Percentiles rank a stretch among this genome's conserved stretches.
These are phyloP conservation scores for Aspergillus nanangensis DNA, from an alignment of 495 filamentous ascomycete genomes.

Conservation along the genomic window DNA sequence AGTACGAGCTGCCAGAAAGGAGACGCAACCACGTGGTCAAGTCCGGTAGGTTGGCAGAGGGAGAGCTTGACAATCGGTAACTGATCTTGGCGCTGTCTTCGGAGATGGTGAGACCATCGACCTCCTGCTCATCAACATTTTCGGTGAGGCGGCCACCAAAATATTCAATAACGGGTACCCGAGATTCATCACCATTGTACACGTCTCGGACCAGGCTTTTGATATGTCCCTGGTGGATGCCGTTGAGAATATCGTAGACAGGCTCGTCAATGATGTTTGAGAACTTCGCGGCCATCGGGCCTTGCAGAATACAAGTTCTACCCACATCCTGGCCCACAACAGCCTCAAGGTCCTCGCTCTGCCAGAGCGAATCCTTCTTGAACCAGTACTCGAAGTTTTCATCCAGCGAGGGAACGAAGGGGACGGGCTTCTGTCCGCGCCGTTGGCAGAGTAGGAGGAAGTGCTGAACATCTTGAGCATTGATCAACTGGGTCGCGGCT, in stretches of 20 bases:
- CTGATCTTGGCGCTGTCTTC: conserved; percentile 69
- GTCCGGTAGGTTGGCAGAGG: conserved; percentile 68
- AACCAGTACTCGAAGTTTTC: conserved; percentile 98
- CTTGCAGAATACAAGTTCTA: conserved; percentile 91
- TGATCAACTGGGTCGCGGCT: conserved; percentile 86
- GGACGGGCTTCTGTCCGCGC: conserved; percentile 90
- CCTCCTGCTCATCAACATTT: conserved; percentile 51
- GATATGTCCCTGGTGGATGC: conserved; percentile 85
- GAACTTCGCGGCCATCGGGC: conserved; percentile 89
- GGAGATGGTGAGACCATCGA: conserved; percentile 77
- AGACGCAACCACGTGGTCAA: conserved; percentile 79
- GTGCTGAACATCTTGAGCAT: conserved; percentile 94
- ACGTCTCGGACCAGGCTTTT: conserved; percentile 69
- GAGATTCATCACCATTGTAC: conserved; percentile 66
- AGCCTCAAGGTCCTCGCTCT: conserved; percentile 93
- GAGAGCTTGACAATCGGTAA: conserved; percentile 72
- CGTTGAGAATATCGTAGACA: conserved; percentile 86
- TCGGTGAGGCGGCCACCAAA: conserved; percentile 78
- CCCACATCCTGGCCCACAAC: conserved; percentile 95
- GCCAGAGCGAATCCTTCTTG: conserved; percentile 99
- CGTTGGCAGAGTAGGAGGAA: conserved; percentile 92
- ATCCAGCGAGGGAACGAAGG: conserved; percentile 89
- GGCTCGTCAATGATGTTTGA: conserved; percentile 86
- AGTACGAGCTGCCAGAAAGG: conserved; percentile 77
- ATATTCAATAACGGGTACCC: conserved; percentile 86